Percentiles rank a stretch among this genome's conserved stretches.
These are phyloP conservation scores for Trichoderma gracile DNA, from an alignment of 2,329 filamentous ascomycete genomes.

Conservation along the genomic window DNA sequence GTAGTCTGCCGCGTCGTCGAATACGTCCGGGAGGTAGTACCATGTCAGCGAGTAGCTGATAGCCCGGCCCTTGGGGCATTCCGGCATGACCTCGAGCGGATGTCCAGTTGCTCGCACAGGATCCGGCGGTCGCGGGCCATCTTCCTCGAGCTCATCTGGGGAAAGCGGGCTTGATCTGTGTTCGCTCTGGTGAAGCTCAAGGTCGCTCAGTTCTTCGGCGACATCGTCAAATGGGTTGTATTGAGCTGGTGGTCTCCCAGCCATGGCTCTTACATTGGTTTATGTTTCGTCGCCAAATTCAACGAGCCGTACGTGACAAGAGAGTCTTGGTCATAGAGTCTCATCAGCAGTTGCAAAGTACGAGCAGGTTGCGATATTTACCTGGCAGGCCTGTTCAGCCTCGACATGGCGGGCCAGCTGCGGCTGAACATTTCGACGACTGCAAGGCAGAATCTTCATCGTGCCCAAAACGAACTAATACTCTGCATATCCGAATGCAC, in stretches of 20 bases:
- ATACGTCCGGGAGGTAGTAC: constrained; percentile 34
- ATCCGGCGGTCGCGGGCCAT: background rate
- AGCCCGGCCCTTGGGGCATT: constrained; percentile 33
- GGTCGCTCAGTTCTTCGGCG: background rate
- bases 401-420: background rate
- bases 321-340: background rate
- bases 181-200: background rate
- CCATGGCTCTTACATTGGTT: background rate
- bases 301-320: too few species aligned
- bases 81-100: constrained; percentile 31
- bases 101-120: constrained; percentile 25
- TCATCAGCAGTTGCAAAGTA: background rate
- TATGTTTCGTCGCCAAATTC: too few species aligned
- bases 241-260: background rate
- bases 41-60: constrained; percentile 37
- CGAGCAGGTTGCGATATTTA: constrained; percentile 1
- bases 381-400: constrained; percentile 1
- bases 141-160: background rate
- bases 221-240: constrained; percentile 5
- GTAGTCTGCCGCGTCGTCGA: constrained; percentile 31
- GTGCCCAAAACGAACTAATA: background rate
- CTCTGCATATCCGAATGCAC: background rate
- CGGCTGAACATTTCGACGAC: constrained; percentile 3
- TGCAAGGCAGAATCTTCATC: constrained; percentile 14
- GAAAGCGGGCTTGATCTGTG: background rate